Percentiles rank a stretch among this genome's conserved stretches.
phyloP scores from a whole-genome alignment of 441 rosid genomes.

The Adansonia gregorii region DNA sequence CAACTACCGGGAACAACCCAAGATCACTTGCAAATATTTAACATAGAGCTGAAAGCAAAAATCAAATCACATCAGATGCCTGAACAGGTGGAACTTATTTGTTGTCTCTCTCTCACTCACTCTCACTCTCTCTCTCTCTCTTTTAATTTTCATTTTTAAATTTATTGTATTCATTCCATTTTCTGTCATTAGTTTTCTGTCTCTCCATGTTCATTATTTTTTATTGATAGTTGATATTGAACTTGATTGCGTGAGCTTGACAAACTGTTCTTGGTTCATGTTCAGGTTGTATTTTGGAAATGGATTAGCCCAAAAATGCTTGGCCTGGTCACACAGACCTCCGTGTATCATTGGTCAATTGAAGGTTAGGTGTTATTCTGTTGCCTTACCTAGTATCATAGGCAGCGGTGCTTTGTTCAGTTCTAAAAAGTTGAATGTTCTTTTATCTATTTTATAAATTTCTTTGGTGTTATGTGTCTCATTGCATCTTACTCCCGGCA shows the following conservation, averaged over 20 bases:
- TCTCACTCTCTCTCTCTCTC: too few species aligned
- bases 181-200: slow-evolving; percentile 5
- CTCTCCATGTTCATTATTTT: not conserved
- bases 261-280: slow-evolving; percentile 20
- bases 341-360: slow-evolving; percentile 98
- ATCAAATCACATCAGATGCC: slow-evolving; percentile 99
- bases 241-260: slow-evolving; percentile 22
- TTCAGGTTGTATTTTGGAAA: slow-evolving; percentile 97
- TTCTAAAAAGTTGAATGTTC: not conserved
- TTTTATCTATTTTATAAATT: not conserved
- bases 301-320: slow-evolving; percentile 93
- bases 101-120: not conserved
- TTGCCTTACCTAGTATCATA: not conserved
- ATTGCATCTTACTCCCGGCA: slow-evolving; percentile 31
- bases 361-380: slow-evolving; percentile 61
- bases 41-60: slow-evolving; percentile 95
- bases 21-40: slow-evolving; percentile 98
- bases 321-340: slow-evolving; percentile 92
- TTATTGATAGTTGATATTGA: not conserved
- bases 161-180: not conserved
- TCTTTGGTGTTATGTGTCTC: slow-evolving; percentile 10
- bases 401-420: not conserved
- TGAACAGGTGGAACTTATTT: slow-evolving; percentile 71
- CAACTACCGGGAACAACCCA: slow-evolving; percentile 98
- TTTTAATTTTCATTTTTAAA: not conserved